Conservation (phyloP, 78 protist genomes). For the Acrasis kona region DNA sequence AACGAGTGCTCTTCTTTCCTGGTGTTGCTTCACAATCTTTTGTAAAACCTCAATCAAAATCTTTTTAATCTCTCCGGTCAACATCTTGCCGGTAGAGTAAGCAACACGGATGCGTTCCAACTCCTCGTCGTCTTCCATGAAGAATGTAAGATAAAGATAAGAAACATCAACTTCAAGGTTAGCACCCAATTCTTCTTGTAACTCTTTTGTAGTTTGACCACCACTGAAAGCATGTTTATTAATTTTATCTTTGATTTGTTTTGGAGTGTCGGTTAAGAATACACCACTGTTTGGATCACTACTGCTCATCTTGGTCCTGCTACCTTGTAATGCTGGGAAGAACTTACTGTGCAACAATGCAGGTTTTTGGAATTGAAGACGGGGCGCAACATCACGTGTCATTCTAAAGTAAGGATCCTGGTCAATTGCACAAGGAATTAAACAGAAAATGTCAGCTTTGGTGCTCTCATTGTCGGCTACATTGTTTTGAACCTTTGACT, state of each 20-base stretch:
- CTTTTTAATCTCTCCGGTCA: constrained; percentile 77
- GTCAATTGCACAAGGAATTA: constrained; percentile 99
- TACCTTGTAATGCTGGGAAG: constrained; percentile 91
- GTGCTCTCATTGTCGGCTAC: too few species aligned
- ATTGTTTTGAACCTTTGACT: too few species aligned
- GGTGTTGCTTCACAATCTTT: constrained; percentile 32
- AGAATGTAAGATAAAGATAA: constrained; percentile 75
- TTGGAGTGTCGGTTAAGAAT: constrained; percentile 85
- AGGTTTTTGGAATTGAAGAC: constrained; percentile 83
- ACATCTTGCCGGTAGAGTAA: constrained; percentile 72
- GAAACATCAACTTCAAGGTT: constrained; percentile 66
- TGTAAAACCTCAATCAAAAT: constrained; percentile 37
- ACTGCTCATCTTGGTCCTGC: constrained; percentile 83
- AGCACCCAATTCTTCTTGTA: constrained; percentile 87
- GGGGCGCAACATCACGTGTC: constrained; percentile 94
- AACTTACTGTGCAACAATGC: constrained; percentile 83
- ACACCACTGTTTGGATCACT: constrained; percentile 68
- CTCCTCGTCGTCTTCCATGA: constrained; percentile 78
- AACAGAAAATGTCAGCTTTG: constrained; percentile 59
- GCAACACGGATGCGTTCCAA: constrained; percentile 49
- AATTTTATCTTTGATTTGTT: constrained; percentile 75
- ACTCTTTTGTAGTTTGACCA: constrained; percentile 85
- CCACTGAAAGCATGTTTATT: constrained; percentile 90
- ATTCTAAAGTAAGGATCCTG: constrained; percentile 98
- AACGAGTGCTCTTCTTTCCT: constrained; percentile 14